Base-by-base conservation (phyloP, 306 rosid species). In the Phaseolus lunatus region DNA sequence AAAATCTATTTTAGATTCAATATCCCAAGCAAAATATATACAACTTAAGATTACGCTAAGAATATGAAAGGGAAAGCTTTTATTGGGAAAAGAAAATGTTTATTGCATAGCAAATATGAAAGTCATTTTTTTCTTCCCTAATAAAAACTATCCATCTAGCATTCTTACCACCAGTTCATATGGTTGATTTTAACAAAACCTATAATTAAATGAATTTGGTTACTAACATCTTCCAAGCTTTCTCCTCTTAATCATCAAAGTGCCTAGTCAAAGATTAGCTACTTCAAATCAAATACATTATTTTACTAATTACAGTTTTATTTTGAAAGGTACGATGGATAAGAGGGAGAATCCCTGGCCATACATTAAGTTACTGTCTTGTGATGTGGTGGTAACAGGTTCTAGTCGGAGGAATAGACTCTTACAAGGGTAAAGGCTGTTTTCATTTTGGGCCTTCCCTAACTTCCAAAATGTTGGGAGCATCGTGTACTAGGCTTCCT, bases 221-320 rank as follows among this genome's bases (percentile, higher is more conserved):
- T 6, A 62, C 49, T 62, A 47, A 29, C 49, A 19, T 19, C 9
- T 58, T 12, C 63, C 14, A 19, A 5, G 53, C 19, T 64, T 66
- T 65, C 54, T 65, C 43, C 27, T 35, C 43, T 35, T 19, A 45
- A 75, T 31, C 49, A 62, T 75, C n/a, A 19, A 61, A 5, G 39
- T 24, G 19, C 58, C 70, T n/a, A n/a, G 12, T 26, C 45, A 59
- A 74, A 58, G 54, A 52, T 13, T 53, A 37, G 29, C 64, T 11
- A 71, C 9, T 50, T 72, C 10, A 53, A 39, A 24, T 54, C 67
- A 73, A 35, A 39, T 15, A 39, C 53, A 37, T 56, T 14, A 39
- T 8, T 31, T 29, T 20, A 48, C 41, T 63, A 47, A 19, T n/a
- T 7, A 73, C 4, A 73, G 39, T 16, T 24, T 63, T 37, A 15